Evolutionary conservation across 106 monocot species (phyloP), one percentile per base, ranked within the genome.

Genomic region (Xerophyta viscosa): DNA sequence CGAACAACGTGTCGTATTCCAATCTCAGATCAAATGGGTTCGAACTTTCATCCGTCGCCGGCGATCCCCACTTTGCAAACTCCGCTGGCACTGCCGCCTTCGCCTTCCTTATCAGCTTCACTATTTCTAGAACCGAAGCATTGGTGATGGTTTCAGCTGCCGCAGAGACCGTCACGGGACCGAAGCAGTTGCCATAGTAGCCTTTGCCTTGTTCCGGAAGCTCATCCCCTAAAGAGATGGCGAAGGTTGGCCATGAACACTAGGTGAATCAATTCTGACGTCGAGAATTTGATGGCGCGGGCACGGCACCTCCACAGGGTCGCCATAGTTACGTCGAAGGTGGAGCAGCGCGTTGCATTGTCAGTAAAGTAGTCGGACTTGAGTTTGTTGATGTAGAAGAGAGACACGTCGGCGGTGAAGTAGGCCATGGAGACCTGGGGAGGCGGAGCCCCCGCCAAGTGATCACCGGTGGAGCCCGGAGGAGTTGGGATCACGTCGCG

Each of bases 401-500:
- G 2, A 15, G 65, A 46, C 29, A 74, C 17, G 61, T 74, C 70
- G 4, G 47, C 18, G 3, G 41, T 57, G 60, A 24, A 21, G 69
- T 56, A 22, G 5, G 29, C 25, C 15, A 14, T 55, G 57, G 29
- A 67, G 31, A 4, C 2, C 24, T 0, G 58, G n/a, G n/a, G 71
- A 14, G 66, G 71, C 2, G 66, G 62, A 8, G 55, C 57, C 3
- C n/a, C n/a, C n/a, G n/a, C n/a, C n/a, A n/a, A n/a, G n/a, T n/a
- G n/a, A n/a, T n/a, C n/a, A n/a, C n/a, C 8, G 51, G 2, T 59
- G 60, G 2, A 61, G 28, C 51, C 44, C 52, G 4, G 68, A 4
- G 68, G 62, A 54, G 26, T 55, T 0, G 69, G 69, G 42, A 69
- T 61, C 12, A 54, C 13, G 7, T 69, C 62, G 8, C 69, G 69